phyloP scores from a whole-genome alignment of 139 green algal genomes.

The Bryopsis sp. region DNA sequence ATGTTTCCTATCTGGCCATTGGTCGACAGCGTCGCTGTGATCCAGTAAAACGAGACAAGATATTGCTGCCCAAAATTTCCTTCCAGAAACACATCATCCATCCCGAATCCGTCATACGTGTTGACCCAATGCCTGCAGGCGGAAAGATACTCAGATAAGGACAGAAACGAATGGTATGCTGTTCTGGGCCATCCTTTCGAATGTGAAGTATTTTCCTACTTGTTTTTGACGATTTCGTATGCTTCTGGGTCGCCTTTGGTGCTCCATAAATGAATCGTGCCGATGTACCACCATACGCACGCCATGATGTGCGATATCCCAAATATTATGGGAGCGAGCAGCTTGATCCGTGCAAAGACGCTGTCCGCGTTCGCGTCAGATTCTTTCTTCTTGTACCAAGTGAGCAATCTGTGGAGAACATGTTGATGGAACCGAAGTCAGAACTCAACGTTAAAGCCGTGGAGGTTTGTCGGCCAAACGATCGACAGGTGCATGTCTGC shows the following conservation, averaged over 20 bases:
- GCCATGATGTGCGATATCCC: slow-evolving; percentile 24
- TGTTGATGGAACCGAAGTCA: not conserved
- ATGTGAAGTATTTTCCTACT: too few species aligned
- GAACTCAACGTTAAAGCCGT: too few species aligned
- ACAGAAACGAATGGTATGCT: too few species aligned
- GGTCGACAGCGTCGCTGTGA: slow-evolving; percentile 26
- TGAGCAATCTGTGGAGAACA: not conserved
- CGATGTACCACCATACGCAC: slow-evolving; percentile 30
- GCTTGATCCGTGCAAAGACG: slow-evolving; percentile 12
- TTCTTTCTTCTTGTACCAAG: not conserved
- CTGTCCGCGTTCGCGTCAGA: not conserved
- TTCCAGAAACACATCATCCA: slow-evolving; percentile 7
- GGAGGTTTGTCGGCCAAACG: too few species aligned
- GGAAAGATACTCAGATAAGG: too few species aligned
- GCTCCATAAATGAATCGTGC: too few species aligned
- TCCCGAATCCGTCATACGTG: slow-evolving; percentile 8
- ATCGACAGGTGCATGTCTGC: not conserved
- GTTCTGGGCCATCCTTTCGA: too few species aligned
- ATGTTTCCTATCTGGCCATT: slow-evolving; percentile 28
- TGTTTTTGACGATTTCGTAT: too few species aligned
- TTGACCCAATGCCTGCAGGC: slow-evolving; percentile 2
- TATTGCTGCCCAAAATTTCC: slow-evolving; percentile 32
- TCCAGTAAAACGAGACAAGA: slow-evolving; percentile 32
- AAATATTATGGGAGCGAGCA: slow-evolving; percentile 25
- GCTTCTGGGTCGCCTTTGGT: too few species aligned